Conservation (phyloP, 2,329 filamentous ascomycete genomes). For the Colletotrichum sp. region DNA sequence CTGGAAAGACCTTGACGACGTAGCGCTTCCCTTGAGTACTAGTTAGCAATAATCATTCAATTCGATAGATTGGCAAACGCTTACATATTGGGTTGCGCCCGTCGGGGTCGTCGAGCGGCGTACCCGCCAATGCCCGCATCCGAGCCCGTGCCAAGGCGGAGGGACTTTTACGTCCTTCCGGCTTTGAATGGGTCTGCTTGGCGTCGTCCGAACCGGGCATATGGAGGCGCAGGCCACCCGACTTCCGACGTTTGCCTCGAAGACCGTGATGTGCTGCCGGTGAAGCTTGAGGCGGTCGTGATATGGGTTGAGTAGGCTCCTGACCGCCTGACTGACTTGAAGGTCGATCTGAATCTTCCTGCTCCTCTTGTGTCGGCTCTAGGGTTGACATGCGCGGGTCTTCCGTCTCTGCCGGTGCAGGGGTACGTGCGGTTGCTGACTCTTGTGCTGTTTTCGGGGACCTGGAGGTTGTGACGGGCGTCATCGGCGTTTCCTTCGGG, state of each 20-base stretch:
- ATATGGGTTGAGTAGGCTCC: not conserved
- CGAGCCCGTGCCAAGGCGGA: conserved; percentile 49
- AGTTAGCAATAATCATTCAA: not conserved
- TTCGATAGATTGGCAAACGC: conserved; percentile 18
- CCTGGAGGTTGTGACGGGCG: conserved; percentile 7
- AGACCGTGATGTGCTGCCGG: not conserved
- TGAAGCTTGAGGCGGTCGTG: not conserved
- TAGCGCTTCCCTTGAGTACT: conserved; percentile 43
- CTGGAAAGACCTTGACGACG: conserved; percentile 49
- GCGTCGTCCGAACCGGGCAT: not conserved
- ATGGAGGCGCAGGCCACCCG: conserved; percentile 9
- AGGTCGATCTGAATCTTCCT: conserved; percentile 14
- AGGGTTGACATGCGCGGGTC: conserved; percentile 3
- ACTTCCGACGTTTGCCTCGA: conserved; percentile 4
- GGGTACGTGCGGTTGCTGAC: not conserved
- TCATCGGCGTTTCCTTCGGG: conserved; percentile 16
- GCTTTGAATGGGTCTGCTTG: not conserved
- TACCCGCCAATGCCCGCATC: conserved; percentile 48
- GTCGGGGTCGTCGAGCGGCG: conserved; percentile 49
- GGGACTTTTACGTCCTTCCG: conserved; percentile 41
- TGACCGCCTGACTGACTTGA: not conserved
- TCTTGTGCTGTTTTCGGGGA: conserved; percentile 2
- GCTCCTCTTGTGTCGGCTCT: conserved; percentile 18
- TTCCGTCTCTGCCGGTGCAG: not conserved
- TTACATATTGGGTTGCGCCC: conserved; percentile 43